These are phyloP conservation scores for Balakata baccata DNA, from an alignment of 345 rosid genomes.

Conservation along the genomic window DNA sequence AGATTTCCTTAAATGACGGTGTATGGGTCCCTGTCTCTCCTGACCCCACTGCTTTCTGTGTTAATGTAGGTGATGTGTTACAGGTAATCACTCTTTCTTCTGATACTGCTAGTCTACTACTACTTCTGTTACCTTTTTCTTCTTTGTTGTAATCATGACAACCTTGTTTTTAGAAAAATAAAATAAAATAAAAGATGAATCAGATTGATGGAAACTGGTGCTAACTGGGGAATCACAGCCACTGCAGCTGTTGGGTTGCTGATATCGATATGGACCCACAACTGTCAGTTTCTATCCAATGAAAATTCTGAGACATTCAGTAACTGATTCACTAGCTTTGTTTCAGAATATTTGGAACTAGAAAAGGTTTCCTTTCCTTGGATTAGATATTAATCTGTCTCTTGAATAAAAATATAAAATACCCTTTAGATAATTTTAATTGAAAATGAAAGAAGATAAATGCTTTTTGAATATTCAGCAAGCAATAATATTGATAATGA, in stretches of 20 bases:
- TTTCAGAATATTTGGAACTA: conserved; percentile 11
- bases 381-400: background rate
- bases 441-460: no score
- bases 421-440: no score
- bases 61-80: conserved; percentile 78
- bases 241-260: background rate
- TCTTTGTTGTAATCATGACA: background rate
- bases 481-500: background rate
- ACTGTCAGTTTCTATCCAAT: conserved; percentile 13
- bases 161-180: background rate
- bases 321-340: conserved; percentile 2
- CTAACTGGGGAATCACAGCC: background rate
- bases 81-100: conserved; percentile 43
- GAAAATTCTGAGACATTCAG: background rate
- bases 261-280: background rate
- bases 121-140: background rate
- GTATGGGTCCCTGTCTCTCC: conserved; percentile 80
- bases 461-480: no score
- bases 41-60: conserved; percentile 70
- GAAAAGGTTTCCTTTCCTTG: background rate
- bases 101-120: background rate
- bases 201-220: conserved; percentile 15
- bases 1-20: conserved; percentile 55
- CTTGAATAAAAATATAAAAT: background rate
- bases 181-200: background rate